phyloP scores from a whole-genome alignment of 164 flowering plant genomes.

The Buxus sempervirens region DNA sequence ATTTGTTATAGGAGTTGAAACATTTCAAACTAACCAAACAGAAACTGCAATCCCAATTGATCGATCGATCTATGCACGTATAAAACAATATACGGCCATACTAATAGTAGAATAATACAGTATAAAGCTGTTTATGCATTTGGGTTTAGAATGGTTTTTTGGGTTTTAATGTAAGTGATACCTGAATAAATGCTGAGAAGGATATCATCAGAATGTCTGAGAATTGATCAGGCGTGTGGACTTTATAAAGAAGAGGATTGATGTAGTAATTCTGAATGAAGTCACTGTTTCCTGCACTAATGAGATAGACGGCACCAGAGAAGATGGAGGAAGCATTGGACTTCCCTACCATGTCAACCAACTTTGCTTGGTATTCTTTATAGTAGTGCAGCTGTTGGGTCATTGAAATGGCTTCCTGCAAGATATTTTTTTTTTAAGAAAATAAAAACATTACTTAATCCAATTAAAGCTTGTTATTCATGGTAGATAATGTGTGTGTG shows the following conservation, averaged over 20 bases:
- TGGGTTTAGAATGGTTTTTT: no score
- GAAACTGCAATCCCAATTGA: no score
- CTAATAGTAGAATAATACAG: no score
- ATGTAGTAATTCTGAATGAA: slow-evolving; percentile 74
- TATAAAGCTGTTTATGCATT: no score
- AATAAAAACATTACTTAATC: not conserved
- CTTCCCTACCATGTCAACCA: slow-evolving; percentile 49
- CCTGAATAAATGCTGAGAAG: slow-evolving; percentile 64
- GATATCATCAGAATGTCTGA: slow-evolving; percentile 59
- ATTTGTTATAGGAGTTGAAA: not conserved
- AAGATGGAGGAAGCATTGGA: slow-evolving; percentile 48
- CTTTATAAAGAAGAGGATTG: slow-evolving; percentile 46
- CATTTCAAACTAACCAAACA: no score
- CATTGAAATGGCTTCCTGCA: slow-evolving; percentile 61
- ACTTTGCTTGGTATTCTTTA: slow-evolving; percentile 61
- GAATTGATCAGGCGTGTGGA: slow-evolving; percentile 55
- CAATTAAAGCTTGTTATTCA: not conserved
- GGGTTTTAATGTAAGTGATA: no score
- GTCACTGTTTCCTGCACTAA: slow-evolving; percentile 93
- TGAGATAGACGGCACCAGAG: slow-evolving; percentile 58
- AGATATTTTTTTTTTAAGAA: no score
- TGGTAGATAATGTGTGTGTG: no score
- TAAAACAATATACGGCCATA: no score
- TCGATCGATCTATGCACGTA: no score
- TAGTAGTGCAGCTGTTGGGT: slow-evolving; percentile 63